These are phyloP conservation scores for Macrophomina tecta DNA, from an alignment of 2,329 filamentous ascomycete genomes.

Conservation along the genomic window DNA sequence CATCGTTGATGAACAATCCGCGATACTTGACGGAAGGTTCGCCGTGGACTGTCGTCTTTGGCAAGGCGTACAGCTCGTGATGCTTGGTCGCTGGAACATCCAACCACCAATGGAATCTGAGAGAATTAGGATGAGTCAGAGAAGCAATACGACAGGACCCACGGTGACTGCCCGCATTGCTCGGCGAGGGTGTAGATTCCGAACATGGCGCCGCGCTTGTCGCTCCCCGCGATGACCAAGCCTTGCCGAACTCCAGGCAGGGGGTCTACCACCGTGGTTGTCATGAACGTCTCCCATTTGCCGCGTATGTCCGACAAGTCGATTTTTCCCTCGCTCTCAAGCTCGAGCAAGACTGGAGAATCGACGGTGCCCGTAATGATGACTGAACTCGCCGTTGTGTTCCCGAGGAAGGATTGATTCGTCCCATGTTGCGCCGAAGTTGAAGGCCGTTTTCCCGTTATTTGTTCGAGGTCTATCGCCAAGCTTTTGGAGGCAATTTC, in stretches of 20 bases:
- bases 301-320: background rate
- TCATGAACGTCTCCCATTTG: conserved; percentile 4
- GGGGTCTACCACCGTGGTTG: background rate
- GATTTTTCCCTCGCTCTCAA: background rate
- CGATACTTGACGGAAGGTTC: conserved; percentile 30
- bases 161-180: conserved; percentile 34
- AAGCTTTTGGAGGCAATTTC: conserved; percentile 33
- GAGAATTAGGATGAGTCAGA: background rate
- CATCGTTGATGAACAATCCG: conserved; percentile 32
- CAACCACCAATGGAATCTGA: conserved; percentile 31
- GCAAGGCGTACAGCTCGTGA: conserved; percentile 25
- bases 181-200: conserved; percentile 34
- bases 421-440: background rate
- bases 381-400: background rate
- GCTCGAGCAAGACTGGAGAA: no score
- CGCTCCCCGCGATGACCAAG: conserved; percentile 33
- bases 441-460: conserved; percentile 28
- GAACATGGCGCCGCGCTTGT: conserved; percentile 35
- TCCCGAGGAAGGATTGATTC: background rate
- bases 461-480: conserved; percentile 31
- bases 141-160: background rate
- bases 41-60: conserved; percentile 27
- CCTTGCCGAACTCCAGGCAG: background rate
- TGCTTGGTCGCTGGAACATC: conserved; percentile 30
- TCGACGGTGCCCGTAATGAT: background rate